phyloP scores from a whole-genome alignment of 148 eudicot species.

The Agrostemma githago region DNA sequence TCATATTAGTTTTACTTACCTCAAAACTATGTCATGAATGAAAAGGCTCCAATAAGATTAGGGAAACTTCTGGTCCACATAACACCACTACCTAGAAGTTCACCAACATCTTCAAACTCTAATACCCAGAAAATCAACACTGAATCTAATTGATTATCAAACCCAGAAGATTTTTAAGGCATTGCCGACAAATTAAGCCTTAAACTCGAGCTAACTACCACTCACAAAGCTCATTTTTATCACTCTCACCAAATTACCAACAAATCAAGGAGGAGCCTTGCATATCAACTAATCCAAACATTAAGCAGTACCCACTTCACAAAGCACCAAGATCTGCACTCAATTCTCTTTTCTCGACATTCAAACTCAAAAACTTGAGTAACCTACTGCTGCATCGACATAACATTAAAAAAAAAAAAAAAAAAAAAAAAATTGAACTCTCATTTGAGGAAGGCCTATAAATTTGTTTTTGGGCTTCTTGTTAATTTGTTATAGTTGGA shows the following conservation, averaged over 20 bases:
- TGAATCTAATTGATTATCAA: not conserved
- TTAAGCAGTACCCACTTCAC: slow-evolving; percentile 3
- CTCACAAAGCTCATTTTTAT: not conserved
- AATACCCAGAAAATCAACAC: not conserved
- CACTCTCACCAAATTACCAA: not conserved
- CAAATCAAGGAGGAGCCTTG: not conserved
- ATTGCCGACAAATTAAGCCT: slow-evolving; percentile 24
- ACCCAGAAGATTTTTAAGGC: not conserved
- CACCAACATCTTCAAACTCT: not conserved
- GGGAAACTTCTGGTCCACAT: slow-evolving; percentile 1
- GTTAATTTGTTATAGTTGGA: not conserved
- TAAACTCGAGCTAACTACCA: slow-evolving; percentile 1
- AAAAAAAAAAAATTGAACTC: not conserved
- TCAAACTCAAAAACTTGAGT: not conserved
- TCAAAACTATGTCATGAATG: slow-evolving; percentile 19
- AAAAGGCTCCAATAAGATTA: not conserved
- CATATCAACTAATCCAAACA: not conserved
- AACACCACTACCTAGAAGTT: not conserved
- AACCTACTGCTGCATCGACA: not conserved
- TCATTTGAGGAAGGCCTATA: not conserved
- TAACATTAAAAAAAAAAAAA: not conserved
- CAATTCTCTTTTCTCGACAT: not conserved
- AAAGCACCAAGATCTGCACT: slow-evolving; percentile 27
- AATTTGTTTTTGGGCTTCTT: not conserved
- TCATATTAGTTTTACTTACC: slow-evolving; percentile 3